Conservation (phyloP, 148 eudicot species). For the Heliosperma pusillum region DNA sequence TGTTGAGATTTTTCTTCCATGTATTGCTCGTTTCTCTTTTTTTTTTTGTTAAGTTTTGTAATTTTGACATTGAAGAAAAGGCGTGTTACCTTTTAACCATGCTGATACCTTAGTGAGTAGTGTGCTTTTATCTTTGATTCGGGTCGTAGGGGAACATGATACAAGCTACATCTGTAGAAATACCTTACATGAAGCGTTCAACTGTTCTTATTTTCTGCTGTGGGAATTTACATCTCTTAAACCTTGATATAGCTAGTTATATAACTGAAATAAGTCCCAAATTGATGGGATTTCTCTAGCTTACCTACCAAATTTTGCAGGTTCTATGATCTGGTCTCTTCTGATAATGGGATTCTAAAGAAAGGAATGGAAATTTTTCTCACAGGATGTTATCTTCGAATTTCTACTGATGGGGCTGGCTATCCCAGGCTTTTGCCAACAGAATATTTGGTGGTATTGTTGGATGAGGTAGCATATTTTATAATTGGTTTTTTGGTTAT, state of each 20-base stretch:
- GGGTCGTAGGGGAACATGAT: neutral
- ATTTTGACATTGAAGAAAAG: neutral
- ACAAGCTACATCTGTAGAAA: neutral
- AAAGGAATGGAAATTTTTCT: constrained; percentile 82
- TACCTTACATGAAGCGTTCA: neutral
- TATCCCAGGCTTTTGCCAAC: constrained; percentile 77
- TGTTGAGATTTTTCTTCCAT: neutral
- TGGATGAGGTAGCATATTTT: constrained; percentile 70
- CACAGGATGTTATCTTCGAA: constrained; percentile 94
- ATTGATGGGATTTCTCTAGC: neutral
- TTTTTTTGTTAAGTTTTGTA: neutral
- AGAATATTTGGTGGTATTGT: constrained; percentile 75
- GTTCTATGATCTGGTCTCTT: constrained; percentile 73
- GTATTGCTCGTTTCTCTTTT: neutral
- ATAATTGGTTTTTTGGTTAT: neutral
- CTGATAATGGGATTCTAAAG: constrained; percentile 70
- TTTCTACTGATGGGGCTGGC: constrained; percentile 56
- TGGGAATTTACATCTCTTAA: neutral
- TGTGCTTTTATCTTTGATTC: neutral
- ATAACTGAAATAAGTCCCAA: neutral
- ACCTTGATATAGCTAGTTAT: neutral
- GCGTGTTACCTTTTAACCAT: neutral
- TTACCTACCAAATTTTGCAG: constrained; percentile 37
- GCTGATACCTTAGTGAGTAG: neutral
- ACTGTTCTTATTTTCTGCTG: constrained; percentile 4